phyloP scores from a whole-genome alignment of 2,329 filamentous ascomycete genomes.

The Alternaria sp. region DNA sequence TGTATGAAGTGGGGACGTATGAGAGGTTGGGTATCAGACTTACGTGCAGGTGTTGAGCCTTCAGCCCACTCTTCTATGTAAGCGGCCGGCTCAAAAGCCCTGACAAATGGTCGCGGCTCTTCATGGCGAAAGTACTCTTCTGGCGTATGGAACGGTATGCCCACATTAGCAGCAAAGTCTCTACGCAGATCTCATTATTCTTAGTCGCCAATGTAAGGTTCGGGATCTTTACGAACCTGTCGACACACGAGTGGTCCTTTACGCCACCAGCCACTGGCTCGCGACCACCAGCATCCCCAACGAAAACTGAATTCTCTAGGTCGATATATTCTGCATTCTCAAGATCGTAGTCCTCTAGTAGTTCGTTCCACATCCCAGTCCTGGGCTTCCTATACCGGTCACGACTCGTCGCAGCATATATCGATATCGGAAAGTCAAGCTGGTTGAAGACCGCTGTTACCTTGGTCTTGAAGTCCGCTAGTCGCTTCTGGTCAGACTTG shows the following conservation, averaged over 20 bases:
- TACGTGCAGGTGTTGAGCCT: slow-evolving; percentile 45
- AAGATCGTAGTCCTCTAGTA: slow-evolving; percentile 62
- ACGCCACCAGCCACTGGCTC: slow-evolving; percentile 53
- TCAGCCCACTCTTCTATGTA: slow-evolving; percentile 33
- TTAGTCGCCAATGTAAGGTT: slow-evolving; percentile 14
- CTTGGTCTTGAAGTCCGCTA: slow-evolving; percentile 85
- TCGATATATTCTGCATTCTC: slow-evolving; percentile 68
- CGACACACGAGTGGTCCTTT: slow-evolving; percentile 67
- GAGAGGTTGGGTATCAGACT: slow-evolving; percentile 35
- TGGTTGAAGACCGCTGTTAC: slow-evolving; percentile 72
- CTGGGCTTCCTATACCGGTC: slow-evolving; percentile 89
- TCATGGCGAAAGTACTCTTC: slow-evolving; percentile 89
- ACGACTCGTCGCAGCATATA: slow-evolving; percentile 86
- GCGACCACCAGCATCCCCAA: slow-evolving; percentile 80
- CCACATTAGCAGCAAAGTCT: slow-evolving; percentile 85
- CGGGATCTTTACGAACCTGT: slow-evolving; percentile 57
- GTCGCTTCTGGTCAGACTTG: slow-evolving; percentile 71
- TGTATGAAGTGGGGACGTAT: slow-evolving; percentile 16
- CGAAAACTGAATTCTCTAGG: slow-evolving; percentile 76
- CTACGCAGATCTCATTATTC: slow-evolving; percentile 30
- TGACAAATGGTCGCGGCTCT: slow-evolving; percentile 68
- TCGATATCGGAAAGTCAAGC: slow-evolving; percentile 76
- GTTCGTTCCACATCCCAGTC: slow-evolving; percentile 83
- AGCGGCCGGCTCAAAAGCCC: slow-evolving; percentile 74
- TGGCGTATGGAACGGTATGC: slow-evolving; percentile 81